phyloP scores from a whole-genome alignment of 2,329 filamentous ascomycete species.

The Ophiostoma himal-ulmi region DNA sequence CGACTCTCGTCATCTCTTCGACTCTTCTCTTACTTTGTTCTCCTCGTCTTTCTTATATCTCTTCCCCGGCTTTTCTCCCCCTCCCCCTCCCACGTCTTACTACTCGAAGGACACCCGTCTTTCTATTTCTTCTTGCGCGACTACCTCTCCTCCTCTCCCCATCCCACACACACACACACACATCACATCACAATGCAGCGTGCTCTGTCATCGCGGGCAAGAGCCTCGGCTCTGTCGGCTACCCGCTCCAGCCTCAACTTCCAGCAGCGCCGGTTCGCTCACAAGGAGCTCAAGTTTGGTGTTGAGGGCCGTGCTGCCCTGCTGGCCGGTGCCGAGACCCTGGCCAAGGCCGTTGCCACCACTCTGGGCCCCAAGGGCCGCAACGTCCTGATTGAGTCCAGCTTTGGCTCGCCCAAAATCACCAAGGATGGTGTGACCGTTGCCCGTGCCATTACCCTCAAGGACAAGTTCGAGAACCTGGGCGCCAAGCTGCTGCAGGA shows the following conservation, averaged over 20 bases:
- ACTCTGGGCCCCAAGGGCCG: slow-evolving; percentile 96
- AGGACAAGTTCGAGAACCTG: slow-evolving; percentile 99
- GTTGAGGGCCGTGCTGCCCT: slow-evolving; percentile 87
- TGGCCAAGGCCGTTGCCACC: slow-evolving; percentile 91
- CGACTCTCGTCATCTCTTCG: not conserved
- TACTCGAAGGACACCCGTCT: not conserved
- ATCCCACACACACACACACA: slow-evolving; percentile 25
- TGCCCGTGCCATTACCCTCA: slow-evolving; percentile 79
- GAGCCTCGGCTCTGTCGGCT: slow-evolving; percentile 72
- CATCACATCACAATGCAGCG: slow-evolving; percentile 72
- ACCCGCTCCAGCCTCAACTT: slow-evolving; percentile 59
- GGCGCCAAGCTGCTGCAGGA: slow-evolving; percentile 94
- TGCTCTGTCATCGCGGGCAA: slow-evolving; percentile 73
- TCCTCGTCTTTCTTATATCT: slow-evolving; percentile 4
- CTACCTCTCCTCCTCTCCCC: not conserved
- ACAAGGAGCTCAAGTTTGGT: slow-evolving; percentile 99
- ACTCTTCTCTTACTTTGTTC: not conserved
- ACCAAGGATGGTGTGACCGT: slow-evolving; percentile 96
- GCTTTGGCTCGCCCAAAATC: slow-evolving; percentile 98
- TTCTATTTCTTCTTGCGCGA: not conserved
- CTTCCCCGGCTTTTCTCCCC: slow-evolving; percentile 16
- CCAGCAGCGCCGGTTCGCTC: slow-evolving; percentile 91
- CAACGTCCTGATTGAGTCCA: slow-evolving; percentile 97
- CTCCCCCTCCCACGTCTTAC: not conserved
- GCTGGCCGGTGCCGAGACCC: slow-evolving; percentile 89